phyloP scores from a whole-genome alignment of 2,329 filamentous ascomycete species.

The Calcarisporium arbuscula region DNA sequence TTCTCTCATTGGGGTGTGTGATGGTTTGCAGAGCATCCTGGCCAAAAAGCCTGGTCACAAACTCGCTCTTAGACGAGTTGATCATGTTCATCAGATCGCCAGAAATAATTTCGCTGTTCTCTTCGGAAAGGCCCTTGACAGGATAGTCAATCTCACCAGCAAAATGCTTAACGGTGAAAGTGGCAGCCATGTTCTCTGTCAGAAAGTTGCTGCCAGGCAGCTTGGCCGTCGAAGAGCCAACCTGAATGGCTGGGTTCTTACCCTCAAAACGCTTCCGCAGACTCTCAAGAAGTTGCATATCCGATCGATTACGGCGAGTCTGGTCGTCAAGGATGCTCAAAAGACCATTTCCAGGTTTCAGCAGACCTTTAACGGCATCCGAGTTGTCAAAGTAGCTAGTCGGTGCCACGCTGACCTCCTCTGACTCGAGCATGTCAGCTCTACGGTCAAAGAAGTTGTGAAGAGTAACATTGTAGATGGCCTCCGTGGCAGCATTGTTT shows the following conservation, averaged over 20 bases:
- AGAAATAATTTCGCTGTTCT: constrained; percentile 93
- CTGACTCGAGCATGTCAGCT: constrained; percentile 86
- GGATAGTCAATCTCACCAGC: constrained; percentile 95
- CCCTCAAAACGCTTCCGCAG: constrained; percentile 88
- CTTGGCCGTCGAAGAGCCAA: constrained; percentile 66
- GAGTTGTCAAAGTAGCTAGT: constrained; percentile 98
- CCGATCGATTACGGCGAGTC: constrained; percentile 79
- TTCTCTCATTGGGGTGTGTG: constrained; percentile 85
- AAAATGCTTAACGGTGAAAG: constrained; percentile 91
- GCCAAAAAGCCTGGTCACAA: constrained; percentile 87
- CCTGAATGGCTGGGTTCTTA: constrained; percentile 85
- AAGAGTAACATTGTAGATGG: constrained; percentile 85
- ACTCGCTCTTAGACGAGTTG: constrained; percentile 79
- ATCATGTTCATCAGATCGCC: constrained; percentile 94
- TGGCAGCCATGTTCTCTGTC: constrained; percentile 71
- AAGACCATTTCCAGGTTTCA: constrained; percentile 89
- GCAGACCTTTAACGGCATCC: constrained; percentile 82
- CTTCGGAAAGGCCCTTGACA: constrained; percentile 79
- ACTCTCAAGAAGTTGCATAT: constrained; percentile 85
- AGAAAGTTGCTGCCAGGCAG: constrained; percentile 85
- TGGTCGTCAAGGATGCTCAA: constrained; percentile 95
- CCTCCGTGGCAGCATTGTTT: constrained; percentile 89
- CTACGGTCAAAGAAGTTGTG: constrained; percentile 96
- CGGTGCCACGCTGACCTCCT: constrained; percentile 83
- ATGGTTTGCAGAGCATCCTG: constrained; percentile 90